These are phyloP conservation scores for Lentinula guzmanii DNA, from an alignment of 768 basidiomycete species.

Conservation along the genomic window DNA sequence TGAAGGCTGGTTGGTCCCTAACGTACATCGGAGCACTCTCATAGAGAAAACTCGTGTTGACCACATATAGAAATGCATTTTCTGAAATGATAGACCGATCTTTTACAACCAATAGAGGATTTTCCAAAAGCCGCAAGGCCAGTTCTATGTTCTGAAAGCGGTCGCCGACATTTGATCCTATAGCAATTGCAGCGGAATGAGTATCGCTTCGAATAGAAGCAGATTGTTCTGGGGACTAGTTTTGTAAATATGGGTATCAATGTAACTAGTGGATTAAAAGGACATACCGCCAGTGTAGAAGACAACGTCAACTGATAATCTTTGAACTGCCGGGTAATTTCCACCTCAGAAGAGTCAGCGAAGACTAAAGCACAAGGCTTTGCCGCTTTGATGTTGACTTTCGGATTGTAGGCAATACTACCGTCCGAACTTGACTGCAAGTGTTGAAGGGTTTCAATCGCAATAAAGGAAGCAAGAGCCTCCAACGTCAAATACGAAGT, in stretches of 20 bases:
- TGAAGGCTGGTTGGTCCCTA: constrained; percentile 79
- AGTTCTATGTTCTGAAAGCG: constrained; percentile 74
- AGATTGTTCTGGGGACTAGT: not conserved
- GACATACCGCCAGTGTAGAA: not conserved
- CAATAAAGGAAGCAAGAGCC: constrained; percentile 55
- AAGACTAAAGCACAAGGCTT: constrained; percentile 71
- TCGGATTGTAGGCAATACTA: constrained; percentile 10
- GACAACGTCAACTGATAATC: constrained; percentile 24
- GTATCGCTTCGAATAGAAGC: not conserved
- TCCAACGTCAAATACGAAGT: constrained; percentile 64
- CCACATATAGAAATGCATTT: constrained; percentile 31
- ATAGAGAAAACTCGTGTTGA: constrained; percentile 86
- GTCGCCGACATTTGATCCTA: constrained; percentile 92
- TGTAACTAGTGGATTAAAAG: not conserved
- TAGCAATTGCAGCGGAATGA: constrained; percentile 55
- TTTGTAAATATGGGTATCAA: not conserved
- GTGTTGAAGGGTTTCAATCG: constrained; percentile 35
- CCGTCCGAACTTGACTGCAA: constrained; percentile 8
- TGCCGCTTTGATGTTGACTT: constrained; percentile 50
- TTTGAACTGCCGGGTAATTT: constrained; percentile 40
- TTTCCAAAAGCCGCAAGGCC: constrained; percentile 69
- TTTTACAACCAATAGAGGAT: constrained; percentile 25
- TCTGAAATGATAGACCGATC: constrained; percentile 4
- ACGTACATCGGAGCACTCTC: constrained; percentile 97
- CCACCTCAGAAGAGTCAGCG: constrained; percentile 59